A percentile compares a stretch with the other conserved stretches of the same genome.
These are phyloP conservation scores for Hansenula lynferdii DNA, from an alignment of 1,139 yeast species.

Conservation along the genomic window DNA sequence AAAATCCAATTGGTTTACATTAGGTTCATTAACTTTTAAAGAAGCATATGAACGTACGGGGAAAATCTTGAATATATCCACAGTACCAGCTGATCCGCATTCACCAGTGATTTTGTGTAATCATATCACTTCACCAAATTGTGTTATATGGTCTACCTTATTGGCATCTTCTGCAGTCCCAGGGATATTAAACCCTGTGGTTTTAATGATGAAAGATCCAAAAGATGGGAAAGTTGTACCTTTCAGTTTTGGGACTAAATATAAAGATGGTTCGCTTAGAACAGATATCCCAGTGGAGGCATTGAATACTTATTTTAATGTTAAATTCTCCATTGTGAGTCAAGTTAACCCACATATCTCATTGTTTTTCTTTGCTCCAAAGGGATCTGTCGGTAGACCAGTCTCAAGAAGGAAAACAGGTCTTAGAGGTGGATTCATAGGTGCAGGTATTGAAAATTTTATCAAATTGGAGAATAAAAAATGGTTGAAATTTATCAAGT, in stretches of 20 bases:
- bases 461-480: slow-evolving; percentile 68
- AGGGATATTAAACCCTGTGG: slow-evolving; percentile 79
- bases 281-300: slow-evolving; percentile 66
- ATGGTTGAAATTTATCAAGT: slow-evolving; percentile 66
- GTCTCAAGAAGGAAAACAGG: slow-evolving; percentile 60
- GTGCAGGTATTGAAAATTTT: slow-evolving; percentile 67
- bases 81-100: slow-evolving; percentile 80
- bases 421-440: slow-evolving; percentile 73
- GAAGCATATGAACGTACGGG: slow-evolving; percentile 71
- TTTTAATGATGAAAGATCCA: slow-evolving; percentile 60
- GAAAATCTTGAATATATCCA: slow-evolving; percentile 62
- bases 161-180: slow-evolving; percentile 83
- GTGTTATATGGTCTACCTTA: slow-evolving; percentile 78
- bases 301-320: slow-evolving; percentile 73
- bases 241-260: slow-evolving; percentile 72
- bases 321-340: slow-evolving; percentile 69
- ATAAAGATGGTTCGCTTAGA: slow-evolving; percentile 57
- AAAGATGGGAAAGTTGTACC: slow-evolving; percentile 50
- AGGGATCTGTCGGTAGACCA: slow-evolving; percentile 80
- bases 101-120: slow-evolving; percentile 79
- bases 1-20: slow-evolving; percentile 63
- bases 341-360: slow-evolving; percentile 84
- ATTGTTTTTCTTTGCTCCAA: slow-evolving; percentile 71
- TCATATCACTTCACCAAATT: slow-evolving; percentile 72
- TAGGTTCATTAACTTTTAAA: slow-evolving; percentile 66